Base-by-base conservation (phyloP, 345 rosid species). In the Linum tenue region DNA sequence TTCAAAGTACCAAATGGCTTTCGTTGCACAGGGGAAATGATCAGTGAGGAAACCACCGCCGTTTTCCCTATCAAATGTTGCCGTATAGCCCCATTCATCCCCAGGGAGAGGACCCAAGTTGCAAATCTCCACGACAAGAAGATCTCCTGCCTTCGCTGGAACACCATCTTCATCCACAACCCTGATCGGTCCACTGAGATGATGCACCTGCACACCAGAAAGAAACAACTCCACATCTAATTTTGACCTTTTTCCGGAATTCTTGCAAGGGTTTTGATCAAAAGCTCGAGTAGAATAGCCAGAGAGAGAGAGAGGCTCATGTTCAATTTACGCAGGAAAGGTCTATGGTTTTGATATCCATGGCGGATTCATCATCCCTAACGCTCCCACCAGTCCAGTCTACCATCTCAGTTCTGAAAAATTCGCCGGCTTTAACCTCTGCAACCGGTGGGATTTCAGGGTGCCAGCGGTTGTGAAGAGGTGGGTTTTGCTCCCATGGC, bases 1-100 rank as follows among this genome's bases (percentile, higher is more conserved):
- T 82, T 92, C 90, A 53, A 88, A 88, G 67, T 88, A 84, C 96
- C 98, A 92, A 78, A 92, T 88, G 67, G 97, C 97, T 80, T 90
- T 92, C 59, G 90, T 80, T 2, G 98, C 92, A 66, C 82, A 62
- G 50, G 98, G 98, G 64, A 92, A 88, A 79, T 90, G 97, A 64
- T 90, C 98, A 8, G 97, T 92, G 70, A 92, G 67, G 66, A 85
- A 90, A 39, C 97, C 92, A 1, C 97, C 97, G 0, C 98, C 97
- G 37, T 86, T 85, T 70, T 92, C 96, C 73, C 94, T 86, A 75
- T 92, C 94, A 67, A 85, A 85, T 2, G 84, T 77, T 48, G 83
- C 92, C 55, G 96, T 85, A 60, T 50, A 92, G 2, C 94, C 97
- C 98, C 97, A 88, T 83, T 92, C 98, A 72, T 88, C 85, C 7